These are phyloP conservation scores for Serpula lacrymans DNA, from an alignment of 768 basidiomycete genomes.

Conservation along the genomic window DNA sequence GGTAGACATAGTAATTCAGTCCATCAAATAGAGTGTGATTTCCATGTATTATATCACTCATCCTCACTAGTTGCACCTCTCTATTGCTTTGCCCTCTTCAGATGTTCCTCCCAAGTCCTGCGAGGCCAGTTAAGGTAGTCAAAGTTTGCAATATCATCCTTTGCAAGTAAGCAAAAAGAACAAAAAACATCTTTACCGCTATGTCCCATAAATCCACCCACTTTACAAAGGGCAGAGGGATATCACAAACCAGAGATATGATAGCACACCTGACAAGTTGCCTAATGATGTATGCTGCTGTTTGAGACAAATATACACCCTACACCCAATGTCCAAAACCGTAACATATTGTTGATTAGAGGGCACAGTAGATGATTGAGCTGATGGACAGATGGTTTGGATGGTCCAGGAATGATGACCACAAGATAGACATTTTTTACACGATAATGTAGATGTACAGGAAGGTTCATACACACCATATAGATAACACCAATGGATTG, in stretches of 20 bases:
- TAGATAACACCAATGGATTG: slow-evolving; percentile 12
- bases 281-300: slow-evolving; percentile 18
- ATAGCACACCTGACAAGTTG: slow-evolving; percentile 24
- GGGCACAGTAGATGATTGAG: slow-evolving; percentile 37
- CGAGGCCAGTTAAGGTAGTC: slow-evolving; percentile 14
- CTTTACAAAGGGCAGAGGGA: slow-evolving; percentile 31
- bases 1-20: slow-evolving; percentile 26
- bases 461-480: slow-evolving; percentile 32
- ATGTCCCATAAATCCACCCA: slow-evolving; percentile 21
- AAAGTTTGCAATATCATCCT: slow-evolving; percentile 13
- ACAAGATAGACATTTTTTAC: slow-evolving; percentile 33
- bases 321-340: slow-evolving; percentile 32
- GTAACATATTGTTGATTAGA: slow-evolving; percentile 34
- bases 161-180: slow-evolving; percentile 12
- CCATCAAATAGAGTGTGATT: slow-evolving; percentile 21
- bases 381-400: slow-evolving; percentile 24
- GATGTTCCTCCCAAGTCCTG: slow-evolving; percentile 9
- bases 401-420: slow-evolving; percentile 34
- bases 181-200: slow-evolving; percentile 15
- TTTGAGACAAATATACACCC: slow-evolving; percentile 27
- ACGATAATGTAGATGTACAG: slow-evolving; percentile 23
- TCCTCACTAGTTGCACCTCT: slow-evolving; percentile 3
- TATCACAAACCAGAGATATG: slow-evolving; percentile 33
- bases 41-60: slow-evolving; percentile 1
- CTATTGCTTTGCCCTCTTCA: slow-evolving; percentile 13